A percentile compares a stretch with the other conserved stretches of the same genome.
Conservation (phyloP, 768 basidiomycete species). For the Boletus sensibilis region DNA sequence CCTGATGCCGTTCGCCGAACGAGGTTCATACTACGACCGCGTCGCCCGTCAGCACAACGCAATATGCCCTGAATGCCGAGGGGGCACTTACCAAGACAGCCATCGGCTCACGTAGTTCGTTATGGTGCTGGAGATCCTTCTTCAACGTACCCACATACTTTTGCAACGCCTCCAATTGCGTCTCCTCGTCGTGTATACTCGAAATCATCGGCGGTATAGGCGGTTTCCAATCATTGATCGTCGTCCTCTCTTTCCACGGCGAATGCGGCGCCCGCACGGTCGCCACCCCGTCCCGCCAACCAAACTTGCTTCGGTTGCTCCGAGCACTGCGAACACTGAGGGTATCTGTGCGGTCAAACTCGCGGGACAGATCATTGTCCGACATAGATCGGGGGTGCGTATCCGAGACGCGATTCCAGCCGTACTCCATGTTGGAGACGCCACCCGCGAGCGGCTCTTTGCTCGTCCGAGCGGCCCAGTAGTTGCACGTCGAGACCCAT, state of each 20-base stretch:
- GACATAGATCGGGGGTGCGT: constrained; percentile 54
- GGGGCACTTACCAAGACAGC: constrained; percentile 54
- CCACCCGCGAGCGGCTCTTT: constrained; percentile 95
- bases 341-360: constrained; percentile 54
- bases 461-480: constrained; percentile 95
- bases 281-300: constrained; percentile 64
- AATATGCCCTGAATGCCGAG: too few species aligned
- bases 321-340: constrained; percentile 75
- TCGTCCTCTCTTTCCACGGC: constrained; percentile 73
- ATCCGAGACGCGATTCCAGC: constrained; percentile 84
- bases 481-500: constrained; percentile 99
- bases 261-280: constrained; percentile 66
- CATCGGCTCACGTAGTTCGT: constrained; percentile 83
- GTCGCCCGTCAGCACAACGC: too few species aligned
- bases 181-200: constrained; percentile 88
- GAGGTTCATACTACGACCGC: constrained; percentile 59
- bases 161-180: constrained; percentile 84
- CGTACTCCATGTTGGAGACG: constrained; percentile 99
- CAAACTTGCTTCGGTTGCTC: constrained; percentile 72
- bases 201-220: constrained; percentile 81
- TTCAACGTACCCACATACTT: constrained; percentile 77
- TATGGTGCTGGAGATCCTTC: constrained; percentile 79
- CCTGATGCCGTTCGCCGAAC: constrained; percentile 70
- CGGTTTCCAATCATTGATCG: constrained; percentile 92
- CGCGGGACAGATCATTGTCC: constrained; percentile 53